Base-by-base conservation (phyloP, 1,284 basidiomycete species). In the Microbotryomycetes sp. region DNA sequence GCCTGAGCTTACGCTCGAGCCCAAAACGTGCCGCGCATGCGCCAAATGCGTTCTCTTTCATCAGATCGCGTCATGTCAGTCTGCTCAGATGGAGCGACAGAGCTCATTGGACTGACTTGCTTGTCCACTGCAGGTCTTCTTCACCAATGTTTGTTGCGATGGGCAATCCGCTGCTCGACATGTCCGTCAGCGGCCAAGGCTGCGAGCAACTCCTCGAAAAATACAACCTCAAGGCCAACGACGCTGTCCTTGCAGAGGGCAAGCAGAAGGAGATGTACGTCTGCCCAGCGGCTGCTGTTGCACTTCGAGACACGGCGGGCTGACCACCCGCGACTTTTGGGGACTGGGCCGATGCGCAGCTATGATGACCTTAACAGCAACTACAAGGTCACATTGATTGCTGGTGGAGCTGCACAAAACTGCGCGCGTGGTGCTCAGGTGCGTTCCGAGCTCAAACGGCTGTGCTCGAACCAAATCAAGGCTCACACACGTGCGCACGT, bases 371-470 rank as follows among this genome's bases (percentile, higher is more conserved):
- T 97, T 64, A 84, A 87, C 52, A 82, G 83, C 70, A 83, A 91
- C 69, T 78, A 88, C 78, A 74, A 88, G 61, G 83, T 92, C 60
- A 87, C 85, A 60, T 98, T 96, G 74, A 90, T 98, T 60, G 94
- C 96, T 52, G 96, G 96, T 62, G 96, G 96, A 73, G 94, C 93
- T 45, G 85, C 91, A 26, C 96, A 99, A 78, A 98, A 98, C 75
- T 85, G 92, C 69, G 93, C 94, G 60, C 88, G 96, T 62, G 92
- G 86, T 70, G 94, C 93, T 71, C 91, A 96, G 62, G 91, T 97
- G 78, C 73, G 91, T 84, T 2, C n/a, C n/a, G 52, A 11, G 18
- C 47, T 52, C 27, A 29, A 52, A n/a, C n/a, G 23, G 5, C n/a
- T 16, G n/a, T 31, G 13, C 49, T 2, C 18, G 24, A 28, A 7